phyloP scores from a whole-genome alignment of 345 rosid species.

The Brassica carinata region DNA sequence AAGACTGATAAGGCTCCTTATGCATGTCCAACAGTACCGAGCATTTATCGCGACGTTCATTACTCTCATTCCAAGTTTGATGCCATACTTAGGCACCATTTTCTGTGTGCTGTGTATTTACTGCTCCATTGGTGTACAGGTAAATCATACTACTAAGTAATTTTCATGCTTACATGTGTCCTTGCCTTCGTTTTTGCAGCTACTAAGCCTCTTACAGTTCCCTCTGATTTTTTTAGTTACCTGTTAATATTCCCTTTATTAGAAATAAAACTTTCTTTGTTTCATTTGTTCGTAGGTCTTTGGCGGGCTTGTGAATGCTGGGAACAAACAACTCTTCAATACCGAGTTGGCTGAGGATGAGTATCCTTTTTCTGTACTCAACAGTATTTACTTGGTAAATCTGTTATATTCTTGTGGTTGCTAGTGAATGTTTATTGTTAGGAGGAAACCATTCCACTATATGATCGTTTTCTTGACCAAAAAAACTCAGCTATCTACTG shows the following conservation, averaged over 20 bases:
- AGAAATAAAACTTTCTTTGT: not conserved
- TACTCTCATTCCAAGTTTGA: slow-evolving; percentile 87
- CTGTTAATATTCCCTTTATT: not conserved
- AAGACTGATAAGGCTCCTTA: slow-evolving; percentile 80
- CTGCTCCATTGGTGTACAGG: slow-evolving; percentile 96
- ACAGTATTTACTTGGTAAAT: slow-evolving; percentile 12
- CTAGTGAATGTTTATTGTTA: not conserved
- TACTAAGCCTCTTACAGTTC: slow-evolving; percentile 3
- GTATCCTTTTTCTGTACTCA: slow-evolving; percentile 64
- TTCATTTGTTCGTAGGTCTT: slow-evolving; percentile 53
- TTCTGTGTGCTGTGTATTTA: slow-evolving; percentile 87
- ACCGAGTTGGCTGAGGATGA: slow-evolving; percentile 70
- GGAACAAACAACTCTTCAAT: slow-evolving; percentile 58
- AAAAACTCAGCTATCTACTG: slow-evolving; percentile 62
- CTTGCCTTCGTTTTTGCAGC: not conserved
- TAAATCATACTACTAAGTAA: slow-evolving; percentile 30
- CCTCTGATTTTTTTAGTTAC: not conserved
- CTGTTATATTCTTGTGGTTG: not conserved
- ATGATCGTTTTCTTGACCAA: slow-evolving; percentile 48
- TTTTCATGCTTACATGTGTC: slow-evolving; percentile 6
- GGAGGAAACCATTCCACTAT: not conserved
- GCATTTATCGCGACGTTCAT: slow-evolving; percentile 93
- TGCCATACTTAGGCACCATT: slow-evolving; percentile 92
- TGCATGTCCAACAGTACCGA: slow-evolving; percentile 74
- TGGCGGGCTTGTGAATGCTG: slow-evolving; percentile 93